phyloP scores from a whole-genome alignment of 1,284 basidiomycete species.

The Puccinia triticina region DNA sequence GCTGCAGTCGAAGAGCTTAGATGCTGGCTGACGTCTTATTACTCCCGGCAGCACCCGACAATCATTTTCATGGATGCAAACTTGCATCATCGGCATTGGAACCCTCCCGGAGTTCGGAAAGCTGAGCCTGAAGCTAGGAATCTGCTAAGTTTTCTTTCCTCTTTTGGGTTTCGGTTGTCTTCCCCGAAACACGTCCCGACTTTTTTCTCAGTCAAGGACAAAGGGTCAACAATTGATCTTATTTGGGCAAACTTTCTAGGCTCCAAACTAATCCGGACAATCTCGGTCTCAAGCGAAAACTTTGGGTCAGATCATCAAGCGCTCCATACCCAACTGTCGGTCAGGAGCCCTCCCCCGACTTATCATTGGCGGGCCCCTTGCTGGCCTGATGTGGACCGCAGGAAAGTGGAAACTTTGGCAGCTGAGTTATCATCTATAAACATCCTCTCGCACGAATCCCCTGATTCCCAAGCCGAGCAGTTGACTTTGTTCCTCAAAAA shows the following conservation, averaged over 20 bases:
- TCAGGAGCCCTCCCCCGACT: too few species aligned
- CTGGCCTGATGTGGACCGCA: not conserved
- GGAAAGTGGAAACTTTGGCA: not conserved
- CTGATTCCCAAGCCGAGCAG: not conserved
- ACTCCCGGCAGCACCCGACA: not conserved
- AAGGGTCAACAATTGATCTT: not conserved
- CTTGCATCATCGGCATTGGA: slow-evolving; percentile 24
- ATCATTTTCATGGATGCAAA: slow-evolving; percentile 11
- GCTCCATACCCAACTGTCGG: not conserved
- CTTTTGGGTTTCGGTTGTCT: not conserved
- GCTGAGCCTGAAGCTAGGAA: not conserved
- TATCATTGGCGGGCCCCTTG: not conserved
- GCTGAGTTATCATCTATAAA: not conserved
- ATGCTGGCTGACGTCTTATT: not conserved
- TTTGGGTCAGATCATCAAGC: not conserved
- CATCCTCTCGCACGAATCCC: too few species aligned
- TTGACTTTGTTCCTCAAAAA: not conserved
- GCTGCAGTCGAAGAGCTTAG: not conserved
- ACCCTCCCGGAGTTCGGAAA: not conserved
- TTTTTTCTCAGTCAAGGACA: too few species aligned
- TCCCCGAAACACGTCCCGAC: slow-evolving; percentile 12
- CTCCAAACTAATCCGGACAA: not conserved
- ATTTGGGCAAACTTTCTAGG: slow-evolving; percentile 2
- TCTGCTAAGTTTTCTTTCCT: not conserved
- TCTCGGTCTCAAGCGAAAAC: not conserved